These are phyloP conservation scores for Penicillium pulvis DNA, from an alignment of 495 filamentous ascomycete species.

Conservation along the genomic window DNA sequence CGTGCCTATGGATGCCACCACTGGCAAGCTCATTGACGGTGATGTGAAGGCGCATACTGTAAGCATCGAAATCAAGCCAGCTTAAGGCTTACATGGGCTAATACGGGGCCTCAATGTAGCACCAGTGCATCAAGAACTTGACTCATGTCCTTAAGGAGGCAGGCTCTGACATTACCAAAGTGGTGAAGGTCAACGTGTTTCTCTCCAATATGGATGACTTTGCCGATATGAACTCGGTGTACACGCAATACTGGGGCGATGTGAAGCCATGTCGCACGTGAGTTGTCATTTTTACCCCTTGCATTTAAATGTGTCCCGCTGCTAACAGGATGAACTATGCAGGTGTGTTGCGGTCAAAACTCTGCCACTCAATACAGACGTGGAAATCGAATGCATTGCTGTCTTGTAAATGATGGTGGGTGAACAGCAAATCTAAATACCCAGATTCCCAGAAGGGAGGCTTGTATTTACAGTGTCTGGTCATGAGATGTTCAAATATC, in stretches of 20 bases:
- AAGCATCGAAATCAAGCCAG: neutral
- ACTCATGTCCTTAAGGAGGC: conserved; percentile 65
- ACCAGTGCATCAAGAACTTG: conserved; percentile 63
- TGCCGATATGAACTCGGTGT: conserved; percentile 41
- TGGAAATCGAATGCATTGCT: conserved; percentile 73
- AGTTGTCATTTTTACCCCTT: conserved; percentile 2
- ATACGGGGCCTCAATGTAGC: conserved; percentile 10
- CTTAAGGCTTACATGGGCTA: neutral
- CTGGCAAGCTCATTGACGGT: conserved; percentile 48
- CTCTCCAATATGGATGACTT: conserved; percentile 71
- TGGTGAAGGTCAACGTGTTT: conserved; percentile 73
- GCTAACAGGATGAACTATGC: neutral
- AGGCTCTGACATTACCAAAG: conserved; percentile 61
- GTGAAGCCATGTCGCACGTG: conserved; percentile 61
- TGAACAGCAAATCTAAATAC: too few relatives aligned
- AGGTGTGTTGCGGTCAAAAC: conserved; percentile 68
- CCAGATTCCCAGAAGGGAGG: too few relatives aligned
- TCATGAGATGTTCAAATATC: neutral
- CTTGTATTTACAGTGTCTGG: neutral
- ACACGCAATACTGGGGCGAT: conserved; percentile 58
- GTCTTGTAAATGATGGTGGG: neutral
- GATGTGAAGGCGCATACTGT: conserved; percentile 54
- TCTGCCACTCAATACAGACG: conserved; percentile 64
- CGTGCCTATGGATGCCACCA: conserved; percentile 48
- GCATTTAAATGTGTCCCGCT: neutral